Conservation (phyloP, 2,329 filamentous ascomycete species). For the Metarhizium anisopliae region DNA sequence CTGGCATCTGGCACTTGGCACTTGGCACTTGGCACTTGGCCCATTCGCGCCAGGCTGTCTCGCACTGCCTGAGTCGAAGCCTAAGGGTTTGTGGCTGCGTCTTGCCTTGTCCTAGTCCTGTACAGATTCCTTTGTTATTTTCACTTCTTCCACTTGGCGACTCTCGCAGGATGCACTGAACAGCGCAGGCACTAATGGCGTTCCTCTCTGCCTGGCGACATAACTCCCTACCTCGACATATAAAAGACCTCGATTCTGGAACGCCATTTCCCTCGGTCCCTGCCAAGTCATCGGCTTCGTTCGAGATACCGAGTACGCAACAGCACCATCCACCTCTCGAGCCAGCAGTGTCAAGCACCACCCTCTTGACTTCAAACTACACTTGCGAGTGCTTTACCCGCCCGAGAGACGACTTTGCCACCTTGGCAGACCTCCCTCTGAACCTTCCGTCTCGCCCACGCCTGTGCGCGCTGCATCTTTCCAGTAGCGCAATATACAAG, state of each 20-base stretch:
- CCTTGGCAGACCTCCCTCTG: neutral
- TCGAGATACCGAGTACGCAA: neutral
- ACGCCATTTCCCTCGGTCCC: neutral
- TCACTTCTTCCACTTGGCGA: too few species aligned
- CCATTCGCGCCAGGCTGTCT: too few species aligned
- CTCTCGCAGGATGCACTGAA: too few species aligned
- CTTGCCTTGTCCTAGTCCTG: too few species aligned
- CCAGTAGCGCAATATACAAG: neutral
- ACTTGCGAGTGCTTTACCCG: neutral
- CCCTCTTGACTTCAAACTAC: neutral
- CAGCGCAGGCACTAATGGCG: too few species aligned
- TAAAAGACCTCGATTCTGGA: neutral
- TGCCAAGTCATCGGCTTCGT: neutral
- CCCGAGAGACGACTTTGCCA: neutral
- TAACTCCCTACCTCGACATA: neutral
- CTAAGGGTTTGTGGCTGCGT: too few species aligned
- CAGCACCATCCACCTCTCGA: neutral
- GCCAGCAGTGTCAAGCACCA: neutral
- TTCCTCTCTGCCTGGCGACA: neutral
- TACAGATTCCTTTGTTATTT: too few species aligned
- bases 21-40: too few species aligned
- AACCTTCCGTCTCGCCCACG: neutral
- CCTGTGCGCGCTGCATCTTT: neutral
- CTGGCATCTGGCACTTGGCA: too few species aligned
- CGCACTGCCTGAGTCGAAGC: too few species aligned